Base-by-base conservation (phyloP, 1,284 basidiomycete species). In the Volvariella volvacea region DNA sequence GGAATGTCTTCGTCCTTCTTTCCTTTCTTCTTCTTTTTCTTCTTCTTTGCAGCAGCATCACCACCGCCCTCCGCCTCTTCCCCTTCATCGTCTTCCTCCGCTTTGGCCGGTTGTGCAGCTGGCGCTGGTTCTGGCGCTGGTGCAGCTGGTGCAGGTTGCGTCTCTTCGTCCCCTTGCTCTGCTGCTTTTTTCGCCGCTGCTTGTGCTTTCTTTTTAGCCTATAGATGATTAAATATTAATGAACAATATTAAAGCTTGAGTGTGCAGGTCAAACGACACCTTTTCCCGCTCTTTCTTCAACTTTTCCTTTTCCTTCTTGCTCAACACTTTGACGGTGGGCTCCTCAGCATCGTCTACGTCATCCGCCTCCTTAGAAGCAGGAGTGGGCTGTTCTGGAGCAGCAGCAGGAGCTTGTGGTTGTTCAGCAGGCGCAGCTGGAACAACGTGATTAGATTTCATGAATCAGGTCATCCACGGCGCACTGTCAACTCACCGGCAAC, bases 121-220 rank as follows among this genome's bases (percentile, higher is more conserved):
- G 45, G 43, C 3, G 54, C 54, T 34, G 63, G 50, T 44, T 60
- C 58, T 21, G 63, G 50, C 43, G 60, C 58, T 22, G 59, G 47
- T 33, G 46, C 57, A n/a, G 55, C 43, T 15, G 57, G 44, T 30
- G 55, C 33, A 6, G 25, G 25, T 12, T 28, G 25, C 39, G 48
- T 17, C n/a, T 51, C 55, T 21, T 64, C 64, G 19, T 62, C 67
- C 7, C 50, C 58, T 7, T 51, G 61, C 17, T 63, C 61, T 3
- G 67, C 60, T 3, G 64, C 73, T 65, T 92, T 93, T 67, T 93
- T 95, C 7, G 85, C 85, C 30, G 86, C 89, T 14, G 86, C 86
- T 63, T 93, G 90, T 8, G 88, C 90, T 63, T 95, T 95, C 72
- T 95, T 97, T 75, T 93, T 95, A 0, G 89, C 92, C 90, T 93